Conservation (phyloP, 2,329 filamentous ascomycete genomes). For the Alternaria novae-zelandiae region DNA sequence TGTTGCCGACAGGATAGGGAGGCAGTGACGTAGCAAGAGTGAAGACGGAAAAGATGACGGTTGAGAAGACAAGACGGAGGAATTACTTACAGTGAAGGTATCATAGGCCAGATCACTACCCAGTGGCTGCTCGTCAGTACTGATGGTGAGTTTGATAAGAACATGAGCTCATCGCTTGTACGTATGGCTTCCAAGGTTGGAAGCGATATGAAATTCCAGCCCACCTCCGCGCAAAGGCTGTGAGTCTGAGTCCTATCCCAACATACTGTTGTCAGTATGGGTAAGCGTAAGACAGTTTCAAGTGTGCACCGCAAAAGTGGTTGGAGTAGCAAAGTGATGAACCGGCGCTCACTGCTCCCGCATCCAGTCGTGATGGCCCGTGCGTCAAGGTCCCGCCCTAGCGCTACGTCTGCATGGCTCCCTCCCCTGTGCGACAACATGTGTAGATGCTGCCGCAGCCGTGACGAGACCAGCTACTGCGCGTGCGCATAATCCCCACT, state of each 20-base stretch:
- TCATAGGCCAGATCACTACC: background rate
- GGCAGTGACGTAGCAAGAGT: conserved; percentile 9
- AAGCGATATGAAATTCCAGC: background rate
- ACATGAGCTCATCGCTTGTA: background rate
- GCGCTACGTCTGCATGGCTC: conserved; percentile 17
- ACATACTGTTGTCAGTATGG: no score
- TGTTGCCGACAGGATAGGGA: background rate
- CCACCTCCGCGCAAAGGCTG: background rate
- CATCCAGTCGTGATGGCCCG: conserved; percentile 9
- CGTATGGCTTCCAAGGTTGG: background rate
- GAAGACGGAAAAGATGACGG: background rate
- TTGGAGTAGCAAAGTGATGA: background rate
- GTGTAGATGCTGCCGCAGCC: conserved; percentile 11
- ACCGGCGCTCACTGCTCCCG: background rate
- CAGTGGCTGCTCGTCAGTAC: background rate
- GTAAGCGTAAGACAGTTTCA: background rate
- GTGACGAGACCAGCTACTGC: conserved; percentile 6
- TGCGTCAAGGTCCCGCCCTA: conserved; percentile 13
- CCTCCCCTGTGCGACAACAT: conserved; percentile 14
- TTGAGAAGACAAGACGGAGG: background rate
- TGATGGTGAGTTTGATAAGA: background rate
- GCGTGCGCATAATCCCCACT: conserved; percentile 4
- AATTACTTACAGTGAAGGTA: background rate
- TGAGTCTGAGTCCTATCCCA: no score
- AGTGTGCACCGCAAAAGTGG: background rate